These are phyloP conservation scores for Nigrograna mackinnonii DNA, from an alignment of 2,329 filamentous ascomycete genomes.

Conservation along the genomic window DNA sequence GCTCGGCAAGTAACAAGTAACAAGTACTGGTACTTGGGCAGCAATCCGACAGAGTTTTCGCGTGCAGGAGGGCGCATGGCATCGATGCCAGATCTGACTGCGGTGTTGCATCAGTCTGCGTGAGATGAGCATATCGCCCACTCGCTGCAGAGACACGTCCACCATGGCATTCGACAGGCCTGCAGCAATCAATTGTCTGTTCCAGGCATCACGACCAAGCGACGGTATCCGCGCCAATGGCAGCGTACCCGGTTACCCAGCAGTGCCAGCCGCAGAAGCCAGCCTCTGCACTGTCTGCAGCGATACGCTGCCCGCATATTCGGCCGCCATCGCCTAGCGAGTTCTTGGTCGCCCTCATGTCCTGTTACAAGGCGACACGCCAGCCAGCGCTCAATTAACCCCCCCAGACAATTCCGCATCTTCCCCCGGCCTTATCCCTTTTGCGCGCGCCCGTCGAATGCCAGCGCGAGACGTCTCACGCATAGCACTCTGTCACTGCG, in stretches of 20 bases:
- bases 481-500: conserved; percentile 26
- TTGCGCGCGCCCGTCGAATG: conserved; percentile 21
- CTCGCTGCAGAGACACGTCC: no score
- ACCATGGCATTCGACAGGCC: no score
- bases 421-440: conserved; percentile 18
- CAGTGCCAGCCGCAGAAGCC: not conserved
- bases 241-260: no score
- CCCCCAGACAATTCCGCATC: conserved; percentile 20
- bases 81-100: conserved; percentile 19
- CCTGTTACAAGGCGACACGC: conserved; percentile 38
- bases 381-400: conserved; percentile 13
- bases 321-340: conserved; percentile 21
- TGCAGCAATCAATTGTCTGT: conserved; percentile 23
- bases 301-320: conserved; percentile 39
- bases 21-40: conserved; percentile 25
- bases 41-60: conserved; percentile 16
- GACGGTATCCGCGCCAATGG: conserved; percentile 12
- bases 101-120: conserved; percentile 27
- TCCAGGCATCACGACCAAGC: conserved; percentile 31
- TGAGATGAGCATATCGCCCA: no score
- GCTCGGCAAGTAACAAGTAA: no score
- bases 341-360: conserved; percentile 13
- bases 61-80: conserved; percentile 13
- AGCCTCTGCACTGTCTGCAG: conserved; percentile 10
- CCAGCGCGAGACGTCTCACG: conserved; percentile 32